Conservation (phyloP, 805 yeast species). For the Candida suzukii region DNA sequence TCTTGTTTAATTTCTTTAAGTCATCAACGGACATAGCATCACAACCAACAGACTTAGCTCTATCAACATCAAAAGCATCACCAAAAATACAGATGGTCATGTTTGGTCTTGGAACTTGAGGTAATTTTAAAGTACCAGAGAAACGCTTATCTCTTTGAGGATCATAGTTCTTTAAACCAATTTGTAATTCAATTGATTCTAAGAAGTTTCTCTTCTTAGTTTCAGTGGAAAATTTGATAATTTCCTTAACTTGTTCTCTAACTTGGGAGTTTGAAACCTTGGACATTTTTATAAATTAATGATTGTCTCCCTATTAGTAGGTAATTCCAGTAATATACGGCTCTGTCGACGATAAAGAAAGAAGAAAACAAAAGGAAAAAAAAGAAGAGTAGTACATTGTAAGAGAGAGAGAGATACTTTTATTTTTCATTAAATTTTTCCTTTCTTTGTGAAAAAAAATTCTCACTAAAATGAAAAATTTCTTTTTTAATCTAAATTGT, state of each 20-base stretch:
- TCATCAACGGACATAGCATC: slow-evolving; percentile 99
- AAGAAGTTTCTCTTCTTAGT: slow-evolving; percentile 99
- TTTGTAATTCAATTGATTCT: slow-evolving; percentile 99
- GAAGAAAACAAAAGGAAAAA: neutral
- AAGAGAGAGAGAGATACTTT: no score
- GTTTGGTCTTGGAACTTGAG: slow-evolving; percentile 99
- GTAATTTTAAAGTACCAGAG: slow-evolving; percentile 98
- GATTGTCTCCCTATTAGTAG: slow-evolving; percentile 72
- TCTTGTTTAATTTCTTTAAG: slow-evolving; percentile 99
- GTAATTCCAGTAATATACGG: slow-evolving; percentile 29
- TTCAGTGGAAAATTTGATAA: slow-evolving; percentile 83
- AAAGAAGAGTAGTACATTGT: neutral
- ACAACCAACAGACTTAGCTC: slow-evolving; percentile 98
- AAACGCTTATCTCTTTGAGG: slow-evolving; percentile 99
- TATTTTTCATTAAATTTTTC: no score
- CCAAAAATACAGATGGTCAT: slow-evolving; percentile 99
- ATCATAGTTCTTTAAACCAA: slow-evolving; percentile 99
- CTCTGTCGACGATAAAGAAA: slow-evolving; percentile 44
- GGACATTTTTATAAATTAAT: slow-evolving; percentile 48
- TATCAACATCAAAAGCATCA: slow-evolving; percentile 99
- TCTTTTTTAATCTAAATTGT: no score
- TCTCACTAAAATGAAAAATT: no score
- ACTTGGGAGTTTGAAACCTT: slow-evolving; percentile 89
- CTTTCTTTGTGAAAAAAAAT: no score
- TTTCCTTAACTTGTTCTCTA: slow-evolving; percentile 92